Conservation (phyloP, 179 eudicot species). For the Beta lomatogona region DNA sequence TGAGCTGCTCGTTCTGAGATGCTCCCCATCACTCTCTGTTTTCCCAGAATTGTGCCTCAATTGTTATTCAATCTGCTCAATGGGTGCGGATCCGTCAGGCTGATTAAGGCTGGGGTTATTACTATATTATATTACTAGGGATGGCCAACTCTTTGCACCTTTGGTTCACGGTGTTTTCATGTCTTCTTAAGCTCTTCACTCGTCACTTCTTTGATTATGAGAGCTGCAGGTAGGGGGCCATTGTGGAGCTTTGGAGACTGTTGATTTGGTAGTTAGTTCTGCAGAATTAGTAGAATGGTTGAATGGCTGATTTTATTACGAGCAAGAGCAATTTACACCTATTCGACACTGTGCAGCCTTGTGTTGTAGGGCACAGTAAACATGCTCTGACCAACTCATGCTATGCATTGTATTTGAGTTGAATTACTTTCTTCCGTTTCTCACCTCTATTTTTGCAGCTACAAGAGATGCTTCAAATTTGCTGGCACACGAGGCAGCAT, state of each 20-base stretch:
- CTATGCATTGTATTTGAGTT: not conserved
- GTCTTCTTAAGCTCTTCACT: not conserved
- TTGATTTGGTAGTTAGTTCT: not conserved
- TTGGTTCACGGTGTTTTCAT: not conserved
- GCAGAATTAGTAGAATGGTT: not conserved
- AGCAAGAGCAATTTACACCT: too few relatives aligned
- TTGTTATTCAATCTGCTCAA: not conserved
- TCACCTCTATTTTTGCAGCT: slow-evolving; percentile 42
- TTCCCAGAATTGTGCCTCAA: not conserved
- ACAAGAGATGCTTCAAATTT: slow-evolving; percentile 87
- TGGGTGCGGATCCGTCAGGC: not conserved
- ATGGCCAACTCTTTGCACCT: not conserved
- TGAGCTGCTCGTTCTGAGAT: not conserved
- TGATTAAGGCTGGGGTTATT: too few relatives aligned
- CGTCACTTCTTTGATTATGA: not conserved
- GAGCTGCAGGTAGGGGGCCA: not conserved
- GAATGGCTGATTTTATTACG: not conserved
- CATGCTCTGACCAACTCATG: slow-evolving; percentile 1
- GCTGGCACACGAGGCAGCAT: slow-evolving; percentile 97
- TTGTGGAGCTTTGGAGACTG: not conserved
- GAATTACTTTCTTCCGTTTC: slow-evolving; percentile 10
- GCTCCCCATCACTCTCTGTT: not conserved
- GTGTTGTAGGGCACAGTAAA: not conserved
- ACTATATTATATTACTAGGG: not conserved
- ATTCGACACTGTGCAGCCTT: not conserved